Evolutionary conservation across 108 stramenopile species (phyloP), one percentile per base, ranked within the genome.

Genomic region (Skeletonema grethae): DNA sequence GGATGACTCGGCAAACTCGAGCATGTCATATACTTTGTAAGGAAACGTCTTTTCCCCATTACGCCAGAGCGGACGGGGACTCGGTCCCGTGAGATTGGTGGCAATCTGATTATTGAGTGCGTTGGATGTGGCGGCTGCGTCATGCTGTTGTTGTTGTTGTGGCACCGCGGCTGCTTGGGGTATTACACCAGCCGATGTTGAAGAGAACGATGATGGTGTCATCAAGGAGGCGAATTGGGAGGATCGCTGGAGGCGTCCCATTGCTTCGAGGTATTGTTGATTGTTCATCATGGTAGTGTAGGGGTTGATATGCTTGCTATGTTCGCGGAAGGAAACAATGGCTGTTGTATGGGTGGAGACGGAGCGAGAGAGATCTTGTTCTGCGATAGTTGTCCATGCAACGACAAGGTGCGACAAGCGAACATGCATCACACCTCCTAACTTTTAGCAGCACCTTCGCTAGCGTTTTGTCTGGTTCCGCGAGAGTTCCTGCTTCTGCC

Each of bases 1-100:
- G 0, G 50, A 53, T 10, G 50, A n/a, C 20, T 53, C 50, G 1
- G 50, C 50, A 53, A 53, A 53, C 22, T 53, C 50, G 22, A 53
- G 50, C 50, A 53, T 53, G 22, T 53, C 50, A 24, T 53, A 53
- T n/a, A 53, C 50, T 9, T 53, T 53, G 50, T 53, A 53, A 7
- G 50, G 50, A 5, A 53, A 53, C 2, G 50, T 53, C n/a, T 53
- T 53, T 53, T 53, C 50, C 0, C 50, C 50, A 8, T 53, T 53
- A 2, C 50, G 50, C 50, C 50, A 53, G 50, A 53, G 50, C 15
- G 50, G 50, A 22, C 50, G 50, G 7, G 20, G 46, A 6, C 18
- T 20, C n/a, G 5, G 46, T 0, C 46, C 46, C 7, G 6, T 48
- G 4, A 48, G 18, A 7, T 18, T 22, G 7, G 50, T 22, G 22